Evolutionary conservation across 805 yeast species (phyloP), one percentile per base, ranked within the genome.

Genomic region (Pichia gijzeniarum): DNA sequence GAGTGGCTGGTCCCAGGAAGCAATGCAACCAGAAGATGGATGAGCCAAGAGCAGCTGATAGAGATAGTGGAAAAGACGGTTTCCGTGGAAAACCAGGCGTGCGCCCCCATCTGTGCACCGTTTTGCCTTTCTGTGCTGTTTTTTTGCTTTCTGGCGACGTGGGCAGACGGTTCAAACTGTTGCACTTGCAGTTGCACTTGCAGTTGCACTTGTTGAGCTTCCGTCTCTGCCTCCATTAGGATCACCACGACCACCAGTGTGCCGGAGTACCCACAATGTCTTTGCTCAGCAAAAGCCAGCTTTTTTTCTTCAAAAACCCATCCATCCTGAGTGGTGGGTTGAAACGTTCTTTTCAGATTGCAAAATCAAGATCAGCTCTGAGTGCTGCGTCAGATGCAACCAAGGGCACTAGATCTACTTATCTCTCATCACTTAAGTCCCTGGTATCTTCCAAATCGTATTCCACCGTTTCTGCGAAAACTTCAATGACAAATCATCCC

Each of bases 251-350:
- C 6, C 10, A 25, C 10, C 28, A 25, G 28, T 7, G 28, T 6
- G 28, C 28, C 10, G 10, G 9, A 25, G 28, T 25, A 10, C 10
- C 9, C 10, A 30, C 14, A n/a, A 42, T 36, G 36, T 27, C 35
- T 30, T 30, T 42, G 8, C 36, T 35, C 3, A n/a, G 22, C 16
- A 30, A 30, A 35, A 42, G 36, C 5, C 73, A 74, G 67, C 76
- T 78, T 62, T 79, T 74, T 67, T 80, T 80, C 61, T 68, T 79
- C 49, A 71, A 69, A 57, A 80, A 80, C 62, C 55, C 74, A 3
- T 63, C 75, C 20, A 72, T 77, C 31, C 56, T 73, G 35, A 51
- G 45, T 19, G 55, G 49, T 13, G 62, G 63, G 1, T 45, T 55
- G 41, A 53, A 53, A 32, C 50, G 49, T 10, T 38, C 50, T n/a